These are phyloP conservation scores for Arachis hypogaea DNA, from an alignment of 306 rosid genomes.

Conservation along the genomic window DNA sequence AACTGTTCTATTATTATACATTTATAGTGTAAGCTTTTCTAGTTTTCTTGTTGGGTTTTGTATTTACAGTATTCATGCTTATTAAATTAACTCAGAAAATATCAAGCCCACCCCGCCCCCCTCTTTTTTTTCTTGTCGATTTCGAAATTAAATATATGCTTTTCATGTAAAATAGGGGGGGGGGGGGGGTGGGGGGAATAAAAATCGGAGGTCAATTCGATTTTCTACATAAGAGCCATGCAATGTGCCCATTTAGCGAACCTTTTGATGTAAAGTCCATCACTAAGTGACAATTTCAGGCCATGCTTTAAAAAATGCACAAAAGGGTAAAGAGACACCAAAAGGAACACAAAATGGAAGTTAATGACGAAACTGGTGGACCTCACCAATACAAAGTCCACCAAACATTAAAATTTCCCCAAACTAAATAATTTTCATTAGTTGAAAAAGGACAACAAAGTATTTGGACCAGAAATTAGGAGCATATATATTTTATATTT, in stretches of 20 bases:
- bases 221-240: not conserved
- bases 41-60: too few relatives aligned
- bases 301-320: conserved; percentile 7
- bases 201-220: not conserved
- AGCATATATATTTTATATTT: not conserved
- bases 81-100: not conserved
- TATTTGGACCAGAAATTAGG: conserved; percentile 23
- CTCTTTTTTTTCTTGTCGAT: not conserved
- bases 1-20: too few relatives aligned
- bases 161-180: too few relatives aligned
- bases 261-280: not conserved
- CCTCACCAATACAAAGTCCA: conserved; percentile 15
- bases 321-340: not conserved
- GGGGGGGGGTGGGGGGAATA: too few relatives aligned
- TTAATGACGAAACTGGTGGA: not conserved
- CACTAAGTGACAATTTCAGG: conserved; percentile 18
- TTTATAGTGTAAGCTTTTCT: too few relatives aligned
- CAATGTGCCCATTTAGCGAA: not conserved
- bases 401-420: conserved; percentile 2
- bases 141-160: not conserved
- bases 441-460: not conserved
- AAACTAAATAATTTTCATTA: not conserved
- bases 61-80: not conserved
- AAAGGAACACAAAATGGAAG: not conserved
- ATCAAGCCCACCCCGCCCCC: not conserved